These are phyloP conservation scores for Psilocybe tampanensis DNA, from an alignment of 768 basidiomycete species.

Conservation along the genomic window DNA sequence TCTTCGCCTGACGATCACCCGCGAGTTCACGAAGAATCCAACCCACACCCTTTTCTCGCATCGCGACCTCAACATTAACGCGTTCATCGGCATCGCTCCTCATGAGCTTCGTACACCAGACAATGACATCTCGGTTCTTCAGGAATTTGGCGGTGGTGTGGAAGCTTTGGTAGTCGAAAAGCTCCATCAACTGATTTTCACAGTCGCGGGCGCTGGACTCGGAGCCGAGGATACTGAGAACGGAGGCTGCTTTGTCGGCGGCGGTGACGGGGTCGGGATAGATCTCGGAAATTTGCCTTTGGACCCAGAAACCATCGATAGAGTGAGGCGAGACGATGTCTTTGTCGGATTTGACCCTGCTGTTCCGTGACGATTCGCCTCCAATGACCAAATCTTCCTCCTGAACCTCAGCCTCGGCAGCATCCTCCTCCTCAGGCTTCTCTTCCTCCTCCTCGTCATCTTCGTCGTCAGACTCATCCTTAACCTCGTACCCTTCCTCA, in stretches of 20 bases:
- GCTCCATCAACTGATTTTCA: conserved; percentile 95
- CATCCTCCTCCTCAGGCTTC: conserved; percentile 33
- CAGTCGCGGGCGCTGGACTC: conserved; percentile 89
- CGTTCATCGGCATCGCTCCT: conserved; percentile 87
- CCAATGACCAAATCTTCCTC: conserved; percentile 83
- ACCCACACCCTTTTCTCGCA: conserved; percentile 95
- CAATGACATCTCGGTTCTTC: conserved; percentile 94
- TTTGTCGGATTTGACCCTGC: conserved; percentile 63
- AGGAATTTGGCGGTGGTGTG: conserved; percentile 87
- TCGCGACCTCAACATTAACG: conserved; percentile 94
- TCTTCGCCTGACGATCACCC: conserved; percentile 74
- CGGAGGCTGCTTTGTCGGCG: conserved; percentile 85
- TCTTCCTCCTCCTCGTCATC: conserved; percentile 63
- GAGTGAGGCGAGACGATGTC: conserved; percentile 87
- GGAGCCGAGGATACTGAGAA: conserved; percentile 83
- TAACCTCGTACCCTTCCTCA: conserved; percentile 85
- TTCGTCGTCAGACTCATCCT: conserved; percentile 79
- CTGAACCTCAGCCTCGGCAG: conserved; percentile 46
- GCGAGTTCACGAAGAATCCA: conserved; percentile 92
- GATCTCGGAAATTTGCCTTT: conserved; percentile 87
- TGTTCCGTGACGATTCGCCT: conserved; percentile 56
- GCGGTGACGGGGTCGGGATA: conserved; percentile 96
- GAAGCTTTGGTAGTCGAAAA: conserved; percentile 93
- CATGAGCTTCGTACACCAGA: conserved; percentile 98
- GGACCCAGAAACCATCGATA: conserved; percentile 98